Conservation (phyloP, 441 rosid species). For the Eruca vesicaria region DNA sequence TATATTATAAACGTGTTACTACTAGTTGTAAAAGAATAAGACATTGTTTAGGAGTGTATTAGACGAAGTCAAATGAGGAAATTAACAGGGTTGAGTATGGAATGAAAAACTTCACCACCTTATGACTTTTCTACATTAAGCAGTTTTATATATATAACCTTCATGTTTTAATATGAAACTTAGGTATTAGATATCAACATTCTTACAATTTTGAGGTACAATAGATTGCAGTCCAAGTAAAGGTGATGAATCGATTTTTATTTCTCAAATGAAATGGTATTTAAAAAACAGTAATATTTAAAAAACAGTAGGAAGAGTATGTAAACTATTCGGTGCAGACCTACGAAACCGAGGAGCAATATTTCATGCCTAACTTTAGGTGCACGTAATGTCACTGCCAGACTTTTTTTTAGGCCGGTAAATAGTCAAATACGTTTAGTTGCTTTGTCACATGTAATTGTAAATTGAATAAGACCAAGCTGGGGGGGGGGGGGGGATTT, state of each 20-base stretch:
- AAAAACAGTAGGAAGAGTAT: background rate
- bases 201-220: background rate
- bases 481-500: background rate
- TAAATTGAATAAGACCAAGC: background rate
- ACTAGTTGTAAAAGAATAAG: slow-evolving; percentile 17
- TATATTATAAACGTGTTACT: background rate
- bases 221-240: background rate
- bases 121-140: background rate
- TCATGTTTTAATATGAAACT: background rate
- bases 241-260: background rate
- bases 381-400: background rate
- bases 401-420: background rate
- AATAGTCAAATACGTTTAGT: background rate
- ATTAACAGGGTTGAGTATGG: background rate
- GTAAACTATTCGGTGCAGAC: slow-evolving; percentile 25
- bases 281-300: background rate
- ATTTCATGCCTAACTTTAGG: slow-evolving; percentile 26
- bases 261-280: background rate
- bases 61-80: slow-evolving; percentile 8
- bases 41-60: background rate
- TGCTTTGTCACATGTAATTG: background rate
- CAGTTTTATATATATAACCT: background rate
- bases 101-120: background rate
- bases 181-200: background rate
- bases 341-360: background rate